Percentiles rank a stretch among this genome's conserved stretches.
Conservation (phyloP, 31 red algal genomes). For the Asparagopsis taxiformis region DNA sequence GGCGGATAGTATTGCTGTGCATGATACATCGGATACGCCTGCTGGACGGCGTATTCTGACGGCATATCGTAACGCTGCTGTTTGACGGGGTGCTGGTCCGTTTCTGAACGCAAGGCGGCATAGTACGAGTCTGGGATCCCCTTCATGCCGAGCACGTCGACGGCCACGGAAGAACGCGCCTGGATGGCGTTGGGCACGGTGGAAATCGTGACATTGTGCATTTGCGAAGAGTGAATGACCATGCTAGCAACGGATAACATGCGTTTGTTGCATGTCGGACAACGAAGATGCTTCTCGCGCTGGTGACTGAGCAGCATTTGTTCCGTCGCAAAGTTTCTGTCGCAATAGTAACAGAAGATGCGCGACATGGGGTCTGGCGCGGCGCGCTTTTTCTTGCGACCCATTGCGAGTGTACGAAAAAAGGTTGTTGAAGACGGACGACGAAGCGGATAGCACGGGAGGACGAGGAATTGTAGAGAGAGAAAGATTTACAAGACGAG, state of each 20-base stretch:
- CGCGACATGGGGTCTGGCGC: constrained; percentile 17
- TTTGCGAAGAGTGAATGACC: constrained; percentile 40
- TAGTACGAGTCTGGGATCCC: constrained; percentile 52
- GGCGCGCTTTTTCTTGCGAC: constrained; percentile 60
- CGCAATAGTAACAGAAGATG: constrained; percentile 76
- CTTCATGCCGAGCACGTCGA: constrained; percentile 63
- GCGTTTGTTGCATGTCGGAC: constrained; percentile 51
- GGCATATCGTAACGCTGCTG: too few relatives aligned
- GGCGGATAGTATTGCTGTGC: too few relatives aligned
- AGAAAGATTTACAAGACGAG: too few relatives aligned
- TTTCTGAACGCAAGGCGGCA: constrained; percentile 3
- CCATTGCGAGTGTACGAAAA: constrained; percentile 14
- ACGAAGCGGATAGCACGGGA: background rate
- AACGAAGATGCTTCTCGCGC: constrained; percentile 61
- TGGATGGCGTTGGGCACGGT: constrained; percentile 51
- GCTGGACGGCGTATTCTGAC: too few relatives aligned
- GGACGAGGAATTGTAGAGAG: too few relatives aligned
- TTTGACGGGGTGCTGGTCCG: too few relatives aligned
- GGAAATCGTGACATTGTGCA: constrained; percentile 38
- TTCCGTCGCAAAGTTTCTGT: constrained; percentile 45
- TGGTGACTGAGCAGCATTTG: constrained; percentile 50
- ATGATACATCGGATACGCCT: too few relatives aligned
- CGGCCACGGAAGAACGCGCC: constrained; percentile 9
- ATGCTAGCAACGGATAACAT: constrained; percentile 40
- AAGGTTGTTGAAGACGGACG: background rate